These are phyloP conservation scores for Centella asiatica DNA, from an alignment of 129 eudicot species.

Conservation along the genomic window DNA sequence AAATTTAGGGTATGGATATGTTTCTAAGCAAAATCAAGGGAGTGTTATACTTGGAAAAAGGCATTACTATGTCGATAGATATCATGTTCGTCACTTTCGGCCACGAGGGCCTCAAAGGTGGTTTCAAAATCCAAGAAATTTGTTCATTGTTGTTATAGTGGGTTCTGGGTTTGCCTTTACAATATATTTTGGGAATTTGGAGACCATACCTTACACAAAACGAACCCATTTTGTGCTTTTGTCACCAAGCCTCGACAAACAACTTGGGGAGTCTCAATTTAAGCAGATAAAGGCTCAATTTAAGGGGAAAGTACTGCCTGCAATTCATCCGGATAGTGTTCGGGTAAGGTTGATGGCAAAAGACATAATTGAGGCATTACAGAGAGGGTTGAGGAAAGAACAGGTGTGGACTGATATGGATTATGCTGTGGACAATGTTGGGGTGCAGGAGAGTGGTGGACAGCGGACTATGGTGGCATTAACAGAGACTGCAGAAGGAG, in stretches of 20 bases:
- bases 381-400: slow-evolving; percentile 71
- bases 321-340: slow-evolving; percentile 77
- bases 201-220: slow-evolving; percentile 78
- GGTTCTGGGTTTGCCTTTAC: slow-evolving; percentile 52
- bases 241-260: slow-evolving; percentile 37
- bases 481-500: slow-evolving; percentile 29
- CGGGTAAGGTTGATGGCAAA: slow-evolving; percentile 58
- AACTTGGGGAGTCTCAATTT: slow-evolving; percentile 58
- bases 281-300: slow-evolving; percentile 34
- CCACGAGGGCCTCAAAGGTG: slow-evolving; percentile 50
- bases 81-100: slow-evolving; percentile 46
- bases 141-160: slow-evolving; percentile 32
- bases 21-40: slow-evolving; percentile 5
- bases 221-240: slow-evolving; percentile 58
- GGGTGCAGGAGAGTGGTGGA: slow-evolving; percentile 17
- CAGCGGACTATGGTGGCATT: slow-evolving; percentile 35
- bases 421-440: slow-evolving; percentile 36
- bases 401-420: slow-evolving; percentile 65
- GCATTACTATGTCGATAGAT: slow-evolving; percentile 52
- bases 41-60: slow-evolving; percentile 24
- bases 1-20: slow-evolving; percentile 15
- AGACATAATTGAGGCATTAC: slow-evolving; percentile 61
- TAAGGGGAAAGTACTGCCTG: slow-evolving; percentile 77
- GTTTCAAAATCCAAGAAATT: slow-evolving; percentile 52
- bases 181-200: slow-evolving; percentile 58